Conservation (phyloP, 2,329 filamentous ascomycete genomes). For the Sarocladium strictum region DNA sequence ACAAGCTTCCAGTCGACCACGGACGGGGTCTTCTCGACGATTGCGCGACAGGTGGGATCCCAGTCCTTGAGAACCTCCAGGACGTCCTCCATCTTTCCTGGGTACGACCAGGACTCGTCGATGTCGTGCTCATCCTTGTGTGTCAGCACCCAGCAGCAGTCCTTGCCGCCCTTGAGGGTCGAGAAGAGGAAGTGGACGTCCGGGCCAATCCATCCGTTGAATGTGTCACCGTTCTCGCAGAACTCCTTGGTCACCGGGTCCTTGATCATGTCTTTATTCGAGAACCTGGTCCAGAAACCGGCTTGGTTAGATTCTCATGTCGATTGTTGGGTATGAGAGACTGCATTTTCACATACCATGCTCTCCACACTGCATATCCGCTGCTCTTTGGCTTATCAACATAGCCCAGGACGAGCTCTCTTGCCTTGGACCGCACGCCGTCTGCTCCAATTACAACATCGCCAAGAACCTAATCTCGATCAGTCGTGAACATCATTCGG, state of each 20-base stretch:
- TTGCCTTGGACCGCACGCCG: constrained; percentile 26
- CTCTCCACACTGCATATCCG: constrained; percentile 46
- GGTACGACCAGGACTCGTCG: constrained; percentile 45
- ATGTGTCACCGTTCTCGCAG: constrained; percentile 50
- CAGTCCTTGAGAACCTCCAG: constrained; percentile 44
- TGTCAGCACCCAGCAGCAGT: constrained; percentile 55
- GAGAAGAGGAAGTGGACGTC: constrained; percentile 52
- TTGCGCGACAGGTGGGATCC: constrained; percentile 28
- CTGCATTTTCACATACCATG: too few species aligned
- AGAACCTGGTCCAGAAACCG: too few species aligned
- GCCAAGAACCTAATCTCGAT: constrained; percentile 19
- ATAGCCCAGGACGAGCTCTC: constrained; percentile 3
- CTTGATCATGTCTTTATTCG: constrained; percentile 42
- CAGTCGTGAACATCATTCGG: background rate
- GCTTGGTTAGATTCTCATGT: too few species aligned
- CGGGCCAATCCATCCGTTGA: constrained; percentile 53
- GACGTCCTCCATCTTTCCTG: constrained; percentile 46
- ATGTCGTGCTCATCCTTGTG: constrained; percentile 46
- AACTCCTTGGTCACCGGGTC: constrained; percentile 48
- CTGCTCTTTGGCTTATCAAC: constrained; percentile 33
- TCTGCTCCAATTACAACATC: constrained; percentile 50
- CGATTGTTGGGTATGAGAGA: too few species aligned
- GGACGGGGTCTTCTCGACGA: constrained; percentile 39
- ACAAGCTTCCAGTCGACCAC: constrained; percentile 47
- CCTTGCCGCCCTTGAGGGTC: constrained; percentile 30